phyloP scores from a whole-genome alignment of 1,284 basidiomycete species.

The Amylostereum areolatum region DNA sequence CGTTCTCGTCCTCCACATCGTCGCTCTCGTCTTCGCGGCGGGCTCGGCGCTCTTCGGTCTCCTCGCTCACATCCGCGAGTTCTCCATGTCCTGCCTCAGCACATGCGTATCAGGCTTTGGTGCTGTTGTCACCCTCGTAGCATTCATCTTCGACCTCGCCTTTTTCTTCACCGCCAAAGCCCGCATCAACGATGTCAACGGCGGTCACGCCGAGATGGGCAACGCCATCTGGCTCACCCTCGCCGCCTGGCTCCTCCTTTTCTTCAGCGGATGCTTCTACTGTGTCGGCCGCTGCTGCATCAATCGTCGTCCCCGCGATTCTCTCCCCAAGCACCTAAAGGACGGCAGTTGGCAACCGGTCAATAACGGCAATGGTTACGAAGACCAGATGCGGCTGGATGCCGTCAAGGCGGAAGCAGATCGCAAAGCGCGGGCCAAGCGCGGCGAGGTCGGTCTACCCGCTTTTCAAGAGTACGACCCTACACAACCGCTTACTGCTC shows the following conservation, averaged over 20 bases:
- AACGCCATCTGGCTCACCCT: slow-evolving; percentile 83
- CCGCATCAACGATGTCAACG: slow-evolving; percentile 62
- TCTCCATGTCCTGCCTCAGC: slow-evolving; percentile 82
- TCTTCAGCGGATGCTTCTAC: slow-evolving; percentile 84
- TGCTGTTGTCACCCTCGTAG: slow-evolving; percentile 66
- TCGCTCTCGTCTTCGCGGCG: slow-evolving; percentile 70
- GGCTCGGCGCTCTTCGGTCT: slow-evolving; percentile 72
- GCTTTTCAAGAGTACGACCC: slow-evolving; percentile 63
- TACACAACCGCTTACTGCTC: slow-evolving; percentile 54
- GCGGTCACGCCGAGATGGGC: slow-evolving; percentile 71
- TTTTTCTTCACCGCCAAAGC: slow-evolving; percentile 82
- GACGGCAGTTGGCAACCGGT: slow-evolving; percentile 17
- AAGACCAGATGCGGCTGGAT: slow-evolving; percentile 68
- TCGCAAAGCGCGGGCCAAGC: slow-evolving; percentile 62
- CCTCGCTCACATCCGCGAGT: slow-evolving; percentile 78
- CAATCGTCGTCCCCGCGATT: slow-evolving; percentile 40
- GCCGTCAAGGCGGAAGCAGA: slow-evolving; percentile 80
- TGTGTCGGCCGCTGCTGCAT: slow-evolving; percentile 78
- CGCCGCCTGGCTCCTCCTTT: slow-evolving; percentile 75
- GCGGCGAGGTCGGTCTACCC: slow-evolving; percentile 64
- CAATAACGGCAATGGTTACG: slow-evolving; percentile 24
- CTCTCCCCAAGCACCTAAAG: slow-evolving; percentile 27
- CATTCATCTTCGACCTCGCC: slow-evolving; percentile 83
- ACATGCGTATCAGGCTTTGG: slow-evolving; percentile 77
- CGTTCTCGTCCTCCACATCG: slow-evolving; percentile 81